These are phyloP conservation scores for Trichothecium roseum DNA, from an alignment of 2,329 filamentous ascomycete genomes.

Conservation along the genomic window DNA sequence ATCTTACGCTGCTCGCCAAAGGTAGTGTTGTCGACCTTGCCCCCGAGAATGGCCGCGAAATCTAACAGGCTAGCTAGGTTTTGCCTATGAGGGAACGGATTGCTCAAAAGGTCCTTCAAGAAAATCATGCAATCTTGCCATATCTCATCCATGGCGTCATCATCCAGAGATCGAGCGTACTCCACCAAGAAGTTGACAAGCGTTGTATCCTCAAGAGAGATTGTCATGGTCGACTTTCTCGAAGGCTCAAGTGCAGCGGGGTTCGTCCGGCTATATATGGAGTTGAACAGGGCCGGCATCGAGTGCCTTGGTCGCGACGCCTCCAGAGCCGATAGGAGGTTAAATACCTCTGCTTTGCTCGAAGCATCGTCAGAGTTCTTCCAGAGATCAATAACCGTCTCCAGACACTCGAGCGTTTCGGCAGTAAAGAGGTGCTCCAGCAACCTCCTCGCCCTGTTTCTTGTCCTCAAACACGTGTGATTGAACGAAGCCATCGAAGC, in stretches of 20 bases:
- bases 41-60: slow-evolving; percentile 79
- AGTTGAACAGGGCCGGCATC: slow-evolving; percentile 89
- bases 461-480: slow-evolving; percentile 84
- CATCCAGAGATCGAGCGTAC: slow-evolving; percentile 82
- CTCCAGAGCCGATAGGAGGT: slow-evolving; percentile 81
- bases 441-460: slow-evolving; percentile 77
- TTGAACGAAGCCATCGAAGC: slow-evolving; percentile 72
- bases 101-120: slow-evolving; percentile 77
- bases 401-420: slow-evolving; percentile 85
- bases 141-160: slow-evolving; percentile 96
- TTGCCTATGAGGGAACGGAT: slow-evolving; percentile 90
- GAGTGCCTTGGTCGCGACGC: slow-evolving; percentile 85
- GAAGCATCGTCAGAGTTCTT: slow-evolving; percentile 37
- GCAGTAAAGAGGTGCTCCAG: slow-evolving; percentile 89
- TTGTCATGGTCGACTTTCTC: slow-evolving; percentile 79
- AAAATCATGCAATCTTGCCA: slow-evolving; percentile 93
- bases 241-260: slow-evolving; percentile 66
- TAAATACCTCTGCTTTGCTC: slow-evolving; percentile 59
- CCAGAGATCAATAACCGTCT: slow-evolving; percentile 85
- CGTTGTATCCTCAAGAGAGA: slow-evolving; percentile 72
- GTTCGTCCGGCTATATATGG: slow-evolving; percentile 90
- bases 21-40: slow-evolving; percentile 96
- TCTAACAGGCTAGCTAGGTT: slow-evolving; percentile 78
- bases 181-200: slow-evolving; percentile 82
- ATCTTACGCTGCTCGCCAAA: slow-evolving; percentile 92